Conservation (phyloP, 306 rosid species). For the Cicer yamashitae region DNA sequence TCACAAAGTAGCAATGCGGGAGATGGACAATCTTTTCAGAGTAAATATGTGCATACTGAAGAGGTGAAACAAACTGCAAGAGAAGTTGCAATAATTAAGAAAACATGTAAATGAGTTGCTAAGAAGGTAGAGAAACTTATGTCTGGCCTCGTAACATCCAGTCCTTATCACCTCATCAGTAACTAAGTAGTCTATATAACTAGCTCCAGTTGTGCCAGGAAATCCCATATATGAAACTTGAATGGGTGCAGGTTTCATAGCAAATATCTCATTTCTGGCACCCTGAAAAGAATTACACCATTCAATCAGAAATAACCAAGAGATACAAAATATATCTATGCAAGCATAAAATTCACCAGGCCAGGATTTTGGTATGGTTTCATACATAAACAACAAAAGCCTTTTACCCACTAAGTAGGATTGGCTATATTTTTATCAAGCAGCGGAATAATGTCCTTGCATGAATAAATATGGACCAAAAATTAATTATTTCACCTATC, state of each 20-base stretch:
- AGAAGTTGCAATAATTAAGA: conserved; percentile 12
- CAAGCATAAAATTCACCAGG: conserved; percentile 1
- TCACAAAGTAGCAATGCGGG: conserved; percentile 97
- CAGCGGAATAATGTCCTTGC: neutral
- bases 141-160: neutral
- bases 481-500: neutral
- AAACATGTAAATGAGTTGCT: conserved; percentile 2
- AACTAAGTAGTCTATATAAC: conserved; percentile 83
- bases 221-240: conserved; percentile 99
- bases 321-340: neutral
- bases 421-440: neutral
- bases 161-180: conserved; percentile 80
- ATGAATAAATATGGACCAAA: neutral
- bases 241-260: conserved; percentile 94
- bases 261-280: conserved; percentile 95
- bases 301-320: conserved; percentile 31
- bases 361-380: conserved; percentile 3
- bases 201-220: conserved; percentile 98
- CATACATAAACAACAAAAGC: conserved; percentile 12
- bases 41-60: conserved; percentile 75
- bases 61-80: conserved; percentile 90
- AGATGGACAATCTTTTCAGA: conserved; percentile 97
- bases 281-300: conserved; percentile 60
- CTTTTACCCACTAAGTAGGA: neutral
- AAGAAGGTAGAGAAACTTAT: neutral